Conservation (phyloP, 2,329 filamentous ascomycete species). For the Tolypocladium endophyticum region DNA sequence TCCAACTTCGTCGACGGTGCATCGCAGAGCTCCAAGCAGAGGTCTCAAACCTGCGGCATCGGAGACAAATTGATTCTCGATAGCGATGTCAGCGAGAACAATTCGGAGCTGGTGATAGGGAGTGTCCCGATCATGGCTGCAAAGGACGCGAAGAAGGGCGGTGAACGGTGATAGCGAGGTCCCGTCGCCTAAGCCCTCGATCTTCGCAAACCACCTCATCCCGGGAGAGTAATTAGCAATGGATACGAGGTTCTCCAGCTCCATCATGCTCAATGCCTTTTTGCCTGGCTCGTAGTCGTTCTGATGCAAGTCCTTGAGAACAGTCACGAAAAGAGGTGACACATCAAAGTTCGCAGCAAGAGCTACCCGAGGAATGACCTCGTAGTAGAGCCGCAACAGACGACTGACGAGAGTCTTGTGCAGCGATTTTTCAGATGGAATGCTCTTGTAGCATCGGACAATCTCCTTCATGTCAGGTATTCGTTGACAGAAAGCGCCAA, state of each 20-base stretch:
- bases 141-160: conserved; percentile 48
- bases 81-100: conserved; percentile 49
- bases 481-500: conserved; percentile 65
- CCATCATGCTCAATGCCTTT: conserved; percentile 51
- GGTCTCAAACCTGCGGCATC: conserved; percentile 35
- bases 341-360: conserved; percentile 83
- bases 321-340: conserved; percentile 61
- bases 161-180: conserved; percentile 51
- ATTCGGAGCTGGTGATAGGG: conserved; percentile 34
- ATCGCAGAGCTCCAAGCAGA: conserved; percentile 26
- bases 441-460: conserved; percentile 61
- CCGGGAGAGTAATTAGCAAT: conserved; percentile 72
- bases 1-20: conserved; percentile 8
- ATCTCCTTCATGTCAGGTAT: conserved; percentile 77
- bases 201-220: conserved; percentile 85
- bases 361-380: conserved; percentile 67
- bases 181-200: conserved; percentile 42
- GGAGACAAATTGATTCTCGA: conserved; percentile 58
- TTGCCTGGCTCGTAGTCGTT: conserved; percentile 37
- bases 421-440: conserved; percentile 56
- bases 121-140: conserved; percentile 15
- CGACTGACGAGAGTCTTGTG: conserved; percentile 72
- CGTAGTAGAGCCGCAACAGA: conserved; percentile 75
- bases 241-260: conserved; percentile 70
- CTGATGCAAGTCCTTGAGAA: conserved; percentile 51